Base-by-base conservation (phyloP, 2,329 filamentous ascomycete genomes). In the Fusarium anguioides region DNA sequence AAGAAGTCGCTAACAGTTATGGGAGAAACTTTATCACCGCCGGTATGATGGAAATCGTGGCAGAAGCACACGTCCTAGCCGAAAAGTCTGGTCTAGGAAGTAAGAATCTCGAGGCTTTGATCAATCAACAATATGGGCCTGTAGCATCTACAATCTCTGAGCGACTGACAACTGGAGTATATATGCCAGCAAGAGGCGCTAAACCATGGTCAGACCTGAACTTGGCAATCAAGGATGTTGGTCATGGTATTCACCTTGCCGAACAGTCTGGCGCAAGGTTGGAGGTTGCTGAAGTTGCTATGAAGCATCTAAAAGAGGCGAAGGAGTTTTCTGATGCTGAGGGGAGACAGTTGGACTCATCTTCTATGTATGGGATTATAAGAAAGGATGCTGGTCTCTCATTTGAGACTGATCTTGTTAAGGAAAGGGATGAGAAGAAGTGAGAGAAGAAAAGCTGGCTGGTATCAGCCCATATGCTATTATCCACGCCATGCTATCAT, bases 161-260 rank as follows among this genome's bases (percentile, higher is more conserved):
- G 35, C 66, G 79, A 1, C 70, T 81, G 23, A 81, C 78, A 0
- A 76, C 75, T 0, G 79, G 79, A 5, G 77, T 78, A 10, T 81
- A 81, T 47, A 73, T 77, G 62, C 80, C 79, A 2, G 69, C 69
- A 0, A 53, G 49, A 8, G 78, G 70, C 0, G 69, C 79, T 24
- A 68, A 75, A 26, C 83, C 83, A 3, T 81, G 78, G 77, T 86
- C 82, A 1, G 83, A 82, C 35, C 58, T 86, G 5, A 78, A 80
- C 21, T 72, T 86, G 5, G 84, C 82, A 1, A 76, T 86, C 9
- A 85, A 86, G 58, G 84, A 86, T 65, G 83, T 85, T 0, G 78
- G 80, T 0, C 81, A 85, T 66, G 84, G 82, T 1, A 77, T 86
- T 14, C 72, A 73, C 8, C 77, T 80, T 26, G 84, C 83, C 3